A percentile compares a stretch with the other conserved stretches of the same genome.
These are phyloP conservation scores for Salix caprea DNA, from an alignment of 345 rosid genomes.

Conservation along the genomic window DNA sequence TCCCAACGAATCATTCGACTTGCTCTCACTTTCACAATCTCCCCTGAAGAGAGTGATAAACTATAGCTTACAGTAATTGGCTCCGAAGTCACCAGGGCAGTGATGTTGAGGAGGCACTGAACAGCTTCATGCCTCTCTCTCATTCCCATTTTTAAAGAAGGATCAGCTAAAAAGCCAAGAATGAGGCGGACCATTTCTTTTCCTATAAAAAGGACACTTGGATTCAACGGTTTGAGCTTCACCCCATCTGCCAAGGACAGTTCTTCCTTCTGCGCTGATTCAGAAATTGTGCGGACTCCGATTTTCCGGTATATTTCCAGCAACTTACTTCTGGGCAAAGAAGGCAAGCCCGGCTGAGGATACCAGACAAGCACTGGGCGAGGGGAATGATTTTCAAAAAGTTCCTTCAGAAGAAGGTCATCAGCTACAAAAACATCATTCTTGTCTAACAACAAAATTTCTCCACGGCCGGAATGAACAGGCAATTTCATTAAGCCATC, in stretches of 20 bases:
- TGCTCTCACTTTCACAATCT: constrained; percentile 21
- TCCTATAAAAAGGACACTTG: constrained; percentile 20
- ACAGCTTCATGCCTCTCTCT: constrained; percentile 43
- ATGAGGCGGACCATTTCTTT: constrained; percentile 47
- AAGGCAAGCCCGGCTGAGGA: constrained; percentile 48
- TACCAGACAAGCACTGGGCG: constrained; percentile 56
- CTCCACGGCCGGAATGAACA: constrained; percentile 32
- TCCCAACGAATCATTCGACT: constrained; percentile 53
- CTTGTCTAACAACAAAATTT: constrained; percentile 34
- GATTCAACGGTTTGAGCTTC: constrained; percentile 20
- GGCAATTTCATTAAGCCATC: constrained; percentile 48
- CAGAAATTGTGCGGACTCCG: constrained; percentile 58
- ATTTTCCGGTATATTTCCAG: constrained; percentile 42
- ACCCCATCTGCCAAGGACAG: constrained; percentile 14
- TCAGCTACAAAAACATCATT: constrained; percentile 60
- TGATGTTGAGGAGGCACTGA: constrained; percentile 32
- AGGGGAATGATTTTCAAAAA: constrained; percentile 33
- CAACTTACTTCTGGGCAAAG: constrained; percentile 38
- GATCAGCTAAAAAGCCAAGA: constrained; percentile 54
- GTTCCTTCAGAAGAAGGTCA: constrained; percentile 55
- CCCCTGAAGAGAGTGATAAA: constrained; percentile 36
- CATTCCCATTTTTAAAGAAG: constrained; percentile 36
- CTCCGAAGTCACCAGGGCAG: constrained; percentile 35
- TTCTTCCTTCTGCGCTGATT: constrained; percentile 39
- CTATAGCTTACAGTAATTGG: constrained; percentile 32